Percentiles rank a stretch among this genome's conserved stretches.
These are phyloP conservation scores for Monilinia fructigena DNA, from an alignment of 2,329 filamentous ascomycete species.

Conservation along the genomic window DNA sequence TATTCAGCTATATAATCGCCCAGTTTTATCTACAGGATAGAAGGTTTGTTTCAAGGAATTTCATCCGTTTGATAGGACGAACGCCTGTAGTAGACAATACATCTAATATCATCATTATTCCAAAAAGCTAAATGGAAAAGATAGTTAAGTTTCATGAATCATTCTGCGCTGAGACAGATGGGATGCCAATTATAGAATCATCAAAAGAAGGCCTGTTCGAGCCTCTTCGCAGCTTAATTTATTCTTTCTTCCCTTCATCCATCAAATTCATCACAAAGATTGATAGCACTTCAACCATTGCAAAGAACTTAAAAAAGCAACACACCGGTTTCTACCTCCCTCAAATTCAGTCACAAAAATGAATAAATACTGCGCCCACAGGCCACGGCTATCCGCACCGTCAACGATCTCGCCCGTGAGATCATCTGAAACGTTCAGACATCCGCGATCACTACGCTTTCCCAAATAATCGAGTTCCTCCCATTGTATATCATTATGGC, in stretches of 20 bases:
- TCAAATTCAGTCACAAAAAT: background rate
- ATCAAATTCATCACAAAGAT: background rate
- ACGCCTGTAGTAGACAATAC: background rate
- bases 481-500: background rate
- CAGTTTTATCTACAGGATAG: background rate
- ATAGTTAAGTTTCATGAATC: background rate
- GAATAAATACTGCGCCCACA: background rate
- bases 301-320: background rate
- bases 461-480: background rate
- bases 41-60: background rate
- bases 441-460: background rate
- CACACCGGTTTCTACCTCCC: background rate
- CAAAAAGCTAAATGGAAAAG: accelerated
- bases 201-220: background rate
- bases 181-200: background rate
- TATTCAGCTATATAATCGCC: too few relatives aligned
- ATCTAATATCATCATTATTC: background rate
- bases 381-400: background rate
- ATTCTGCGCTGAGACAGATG: background rate
- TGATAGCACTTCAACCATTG: background rate
- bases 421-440: background rate
- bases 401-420: background rate
- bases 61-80: background rate
- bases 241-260: background rate
- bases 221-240: background rate